Conservation (phyloP, 768 basidiomycete genomes). For the Leccinum obscurum region DNA sequence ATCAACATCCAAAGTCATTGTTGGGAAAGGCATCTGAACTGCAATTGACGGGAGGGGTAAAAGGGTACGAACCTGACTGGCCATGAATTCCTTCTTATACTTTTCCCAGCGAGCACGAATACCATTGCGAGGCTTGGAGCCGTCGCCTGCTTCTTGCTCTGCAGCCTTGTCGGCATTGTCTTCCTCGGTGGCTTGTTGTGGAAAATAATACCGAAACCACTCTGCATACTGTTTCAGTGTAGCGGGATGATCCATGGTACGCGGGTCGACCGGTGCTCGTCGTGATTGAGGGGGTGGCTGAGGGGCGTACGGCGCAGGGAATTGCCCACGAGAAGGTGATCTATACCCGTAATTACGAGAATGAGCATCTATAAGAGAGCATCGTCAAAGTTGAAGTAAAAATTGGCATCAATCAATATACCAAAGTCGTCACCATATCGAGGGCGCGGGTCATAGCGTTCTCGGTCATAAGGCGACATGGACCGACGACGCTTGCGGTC, state of each 20-base stretch:
- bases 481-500: conserved; percentile 82
- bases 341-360: conserved; percentile 64
- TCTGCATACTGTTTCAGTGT: conserved; percentile 83
- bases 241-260: conserved; percentile 79
- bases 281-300: conserved; percentile 48
- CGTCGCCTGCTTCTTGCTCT: conserved; percentile 80
- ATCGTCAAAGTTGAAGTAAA: conserved; percentile 8
- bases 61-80: conserved; percentile 72
- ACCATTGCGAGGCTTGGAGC: conserved; percentile 79
- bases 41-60: conserved; percentile 11
- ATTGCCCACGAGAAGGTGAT: conserved; percentile 63
- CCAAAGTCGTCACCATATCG: conserved; percentile 83
- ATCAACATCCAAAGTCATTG: conserved; percentile 6
- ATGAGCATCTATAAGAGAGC: conserved; percentile 52
- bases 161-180: conserved; percentile 83
- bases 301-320: conserved; percentile 37
- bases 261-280: conserved; percentile 74
- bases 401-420: conserved; percentile 36
- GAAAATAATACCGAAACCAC: conserved; percentile 80
- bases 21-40: conserved; percentile 17
- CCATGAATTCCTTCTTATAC: conserved; percentile 89
- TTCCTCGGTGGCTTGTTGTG: conserved; percentile 77
- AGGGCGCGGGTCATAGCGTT: conserved; percentile 80
- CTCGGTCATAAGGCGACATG: conserved; percentile 71
- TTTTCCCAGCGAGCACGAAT: conserved; percentile 88